A percentile compares a stretch with the other conserved stretches of the same genome.
Evolutionary conservation across 768 basidiomycete genomes (phyloP).

Genomic region (Amanita inopinata): DNA sequence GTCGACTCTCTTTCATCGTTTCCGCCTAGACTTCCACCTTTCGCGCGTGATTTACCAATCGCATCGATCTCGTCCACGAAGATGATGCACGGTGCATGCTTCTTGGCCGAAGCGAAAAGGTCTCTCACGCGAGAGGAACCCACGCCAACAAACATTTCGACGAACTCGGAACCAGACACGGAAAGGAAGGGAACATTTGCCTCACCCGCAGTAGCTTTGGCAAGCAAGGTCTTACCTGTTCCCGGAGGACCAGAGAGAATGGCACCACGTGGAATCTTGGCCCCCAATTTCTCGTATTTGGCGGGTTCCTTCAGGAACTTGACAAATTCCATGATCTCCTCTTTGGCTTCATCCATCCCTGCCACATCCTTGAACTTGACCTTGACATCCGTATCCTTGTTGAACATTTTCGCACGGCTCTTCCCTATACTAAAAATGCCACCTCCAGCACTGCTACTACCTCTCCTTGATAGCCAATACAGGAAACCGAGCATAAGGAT

Average conservation of each 20-base stretch:
- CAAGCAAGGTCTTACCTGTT: conserved; percentile 95
- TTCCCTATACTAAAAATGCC: conserved; percentile 98
- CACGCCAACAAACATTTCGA: conserved; percentile 99
- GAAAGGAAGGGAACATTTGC: conserved; percentile 97
- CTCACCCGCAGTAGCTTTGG: conserved; percentile 98
- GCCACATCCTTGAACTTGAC: conserved; percentile 95
- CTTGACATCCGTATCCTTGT: conserved; percentile 91
- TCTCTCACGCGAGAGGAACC: conserved; percentile 96
- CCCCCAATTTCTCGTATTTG: conserved; percentile 92
- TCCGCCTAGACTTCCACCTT: conserved; percentile 66
- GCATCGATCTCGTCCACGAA: conserved; percentile 99
- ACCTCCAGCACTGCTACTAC: conserved; percentile 56
- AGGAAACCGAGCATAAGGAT: conserved; percentile 84
- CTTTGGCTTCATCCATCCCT: conserved; percentile 99
- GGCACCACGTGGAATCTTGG: conserved; percentile 94
- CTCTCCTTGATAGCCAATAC: conserved; percentile 77
- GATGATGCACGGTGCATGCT: conserved; percentile 96
- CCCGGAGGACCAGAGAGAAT: conserved; percentile 95
- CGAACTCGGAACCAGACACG: conserved; percentile 97
- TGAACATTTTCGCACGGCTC: conserved; percentile 89
- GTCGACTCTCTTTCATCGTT: conserved; percentile 98
- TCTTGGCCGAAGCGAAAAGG: conserved; percentile 94
- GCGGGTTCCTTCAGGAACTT: conserved; percentile 95
- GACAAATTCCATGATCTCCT: conserved; percentile 99
- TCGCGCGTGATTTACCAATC: conserved; percentile 89